These are phyloP conservation scores for Orychophragmus violaceus DNA, from an alignment of 345 rosid species.

Conservation along the genomic window DNA sequence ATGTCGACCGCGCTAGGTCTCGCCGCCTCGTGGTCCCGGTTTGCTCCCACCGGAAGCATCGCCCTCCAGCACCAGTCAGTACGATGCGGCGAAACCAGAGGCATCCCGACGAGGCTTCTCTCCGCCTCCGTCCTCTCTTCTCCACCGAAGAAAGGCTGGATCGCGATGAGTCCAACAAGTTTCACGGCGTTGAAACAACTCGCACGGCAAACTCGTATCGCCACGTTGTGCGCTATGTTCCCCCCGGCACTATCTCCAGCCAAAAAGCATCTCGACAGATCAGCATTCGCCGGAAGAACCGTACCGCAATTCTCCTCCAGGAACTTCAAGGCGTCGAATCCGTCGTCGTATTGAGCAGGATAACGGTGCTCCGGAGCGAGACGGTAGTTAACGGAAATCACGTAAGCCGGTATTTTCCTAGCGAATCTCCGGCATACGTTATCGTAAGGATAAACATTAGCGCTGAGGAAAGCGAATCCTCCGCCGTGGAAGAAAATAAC, in stretches of 20 bases:
- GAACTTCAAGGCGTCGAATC: conserved; percentile 52
- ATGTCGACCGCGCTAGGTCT: conserved; percentile 44
- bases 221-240: conserved; percentile 69
- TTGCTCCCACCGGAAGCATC: conserved; percentile 50
- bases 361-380: conserved; percentile 63
- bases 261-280: conserved; percentile 50
- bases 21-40: conserved; percentile 48
- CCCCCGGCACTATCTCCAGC: conserved; percentile 87
- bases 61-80: conserved; percentile 58
- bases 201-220: conserved; percentile 35
- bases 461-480: conserved; percentile 60
- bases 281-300: conserved; percentile 47
- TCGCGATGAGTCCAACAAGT: conserved; percentile 46
- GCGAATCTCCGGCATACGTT: conserved; percentile 61
- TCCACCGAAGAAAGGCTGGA: conserved; percentile 82
- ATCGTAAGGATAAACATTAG: conserved; percentile 48
- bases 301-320: conserved; percentile 34
- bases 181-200: conserved; percentile 22
- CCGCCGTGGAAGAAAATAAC: conserved; percentile 83
- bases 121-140: conserved; percentile 72
- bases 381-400: conserved; percentile 75
- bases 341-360: conserved; percentile 79
- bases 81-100: conserved; percentile 38
- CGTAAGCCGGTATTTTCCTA: conserved; percentile 41
- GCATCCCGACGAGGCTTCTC: conserved; percentile 22